A percentile compares a stretch with the other conserved stretches of the same genome.
phyloP scores from a whole-genome alignment of 129 eudicot species.

The Lactuca saligna region DNA sequence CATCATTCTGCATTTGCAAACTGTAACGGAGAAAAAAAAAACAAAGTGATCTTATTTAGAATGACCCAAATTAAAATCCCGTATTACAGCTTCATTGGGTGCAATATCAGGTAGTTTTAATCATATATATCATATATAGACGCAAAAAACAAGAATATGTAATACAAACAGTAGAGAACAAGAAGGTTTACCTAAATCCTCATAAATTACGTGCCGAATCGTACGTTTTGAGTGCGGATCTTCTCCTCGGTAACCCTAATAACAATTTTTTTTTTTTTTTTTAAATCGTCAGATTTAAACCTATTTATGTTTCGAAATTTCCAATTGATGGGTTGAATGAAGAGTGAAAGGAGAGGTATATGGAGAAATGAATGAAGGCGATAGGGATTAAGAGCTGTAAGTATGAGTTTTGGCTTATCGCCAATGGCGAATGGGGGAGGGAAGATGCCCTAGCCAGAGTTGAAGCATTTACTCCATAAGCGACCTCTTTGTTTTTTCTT shows the following conservation, averaged over 20 bases:
- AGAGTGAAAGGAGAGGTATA: background rate
- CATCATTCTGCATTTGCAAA: conserved; percentile 9
- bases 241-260: conserved; percentile 30
- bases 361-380: conserved; percentile 16
- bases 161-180: conserved; percentile 17
- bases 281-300: conserved; percentile 20
- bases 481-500: conserved; percentile 24
- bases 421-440: conserved; percentile 20
- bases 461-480: conserved; percentile 29
- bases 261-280: background rate
- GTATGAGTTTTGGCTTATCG: conserved; percentile 16
- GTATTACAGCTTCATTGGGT: conserved; percentile 15
- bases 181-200: conserved; percentile 34
- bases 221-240: conserved; percentile 33
- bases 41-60: conserved; percentile 2
- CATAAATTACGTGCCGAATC: conserved; percentile 27
- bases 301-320: background rate
- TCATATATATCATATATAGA: background rate
- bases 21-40: background rate
- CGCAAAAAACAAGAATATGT: conserved; percentile 9
- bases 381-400: background rate
- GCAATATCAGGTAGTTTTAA: conserved; percentile 8
- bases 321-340: conserved; percentile 16
- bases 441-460: conserved; percentile 35
- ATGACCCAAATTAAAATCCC: background rate